Percentiles rank a stretch among this genome's conserved stretches.
Conservation (phyloP, 495 filamentous ascomycete genomes). For the Lophium mytilinum region DNA sequence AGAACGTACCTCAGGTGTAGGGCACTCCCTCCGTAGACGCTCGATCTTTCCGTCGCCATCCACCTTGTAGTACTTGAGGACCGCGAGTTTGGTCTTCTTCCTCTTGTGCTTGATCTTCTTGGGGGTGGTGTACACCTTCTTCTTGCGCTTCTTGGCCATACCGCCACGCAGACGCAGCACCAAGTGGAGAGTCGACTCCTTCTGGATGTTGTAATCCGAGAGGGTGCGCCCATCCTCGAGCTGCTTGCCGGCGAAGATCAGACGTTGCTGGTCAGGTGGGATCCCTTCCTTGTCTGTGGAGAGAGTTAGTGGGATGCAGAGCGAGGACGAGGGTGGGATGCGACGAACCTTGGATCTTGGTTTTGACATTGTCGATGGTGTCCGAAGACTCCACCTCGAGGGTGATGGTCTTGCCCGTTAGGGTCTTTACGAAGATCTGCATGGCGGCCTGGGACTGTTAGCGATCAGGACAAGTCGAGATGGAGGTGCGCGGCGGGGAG, state of each 20-base stretch:
- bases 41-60: constrained; percentile 99
- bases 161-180: constrained; percentile 96
- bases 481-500: neutral
- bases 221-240: constrained; percentile 99
- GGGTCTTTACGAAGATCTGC: constrained; percentile 99
- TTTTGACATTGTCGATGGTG: constrained; percentile 99
- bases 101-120: constrained; percentile 99
- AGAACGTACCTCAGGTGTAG: constrained; percentile 73
- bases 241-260: constrained; percentile 99
- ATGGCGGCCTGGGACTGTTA: constrained; percentile 45
- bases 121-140: constrained; percentile 99
- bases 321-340: neutral
- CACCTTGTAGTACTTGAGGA: constrained; percentile 99
- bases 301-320: neutral
- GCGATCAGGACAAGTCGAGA: neutral
- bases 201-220: constrained; percentile 99
- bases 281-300: constrained; percentile 94
- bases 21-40: constrained; percentile 96
- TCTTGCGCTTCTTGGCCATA: constrained; percentile 97
- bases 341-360: constrained; percentile 66
- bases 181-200: constrained; percentile 98
- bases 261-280: constrained; percentile 98
- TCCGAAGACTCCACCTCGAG: constrained; percentile 99
- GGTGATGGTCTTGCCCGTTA: constrained; percentile 99
- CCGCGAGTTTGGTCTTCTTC: constrained; percentile 99